Evolutionary conservation across 1,284 basidiomycete species (phyloP), one percentile per base, ranked within the genome.

Genomic region (Afroboletus lepidellus): DNA sequence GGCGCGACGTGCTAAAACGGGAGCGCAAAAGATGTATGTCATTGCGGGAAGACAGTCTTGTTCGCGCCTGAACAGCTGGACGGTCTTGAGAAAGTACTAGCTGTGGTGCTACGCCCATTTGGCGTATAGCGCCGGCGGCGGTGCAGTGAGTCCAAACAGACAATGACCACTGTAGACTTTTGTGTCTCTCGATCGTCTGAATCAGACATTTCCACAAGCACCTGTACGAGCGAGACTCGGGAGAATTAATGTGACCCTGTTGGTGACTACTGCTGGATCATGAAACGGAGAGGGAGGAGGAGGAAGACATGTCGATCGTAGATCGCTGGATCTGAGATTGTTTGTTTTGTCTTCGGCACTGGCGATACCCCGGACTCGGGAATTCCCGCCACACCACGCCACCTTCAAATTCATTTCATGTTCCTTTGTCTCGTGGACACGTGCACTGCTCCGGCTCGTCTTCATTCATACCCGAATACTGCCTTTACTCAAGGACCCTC

Each of bases 321-420:
- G 52, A 63, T 63, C 55, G 44, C 5, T 12, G 18, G 53, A 70
- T 70, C 69, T 69, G 4, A 71, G 65, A 67, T 67, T 58, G 56
- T 62, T 69, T 64, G 24, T 42, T 64, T 64, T 69, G 65, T 56
- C 43, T 62, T 64, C 65, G 65, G 65, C 56, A 54, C 62, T 69
- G 62, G 50, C 43, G 50, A 65, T 55, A 43, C 67, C 65, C 65
- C 65, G 65, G 56, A 65, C 44, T 44, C 69, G 69, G 69, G 8
- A 55, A 64, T 41, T 67, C 27, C 65, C 69, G 55, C 36, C 25
- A 20, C 41, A 37, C 46, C 54, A 52, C 50, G 41, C 46, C 50
- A 15, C 20, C 12, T 45, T 38, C 27, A 27, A 46, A 36, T 36
- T 36, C 34, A 36, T 36, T 36, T 18, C 33, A 18, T 8, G 33